Evolutionary conservation across 345 rosid genomes (phyloP).

Genomic region (Linum lewisii): DNA sequence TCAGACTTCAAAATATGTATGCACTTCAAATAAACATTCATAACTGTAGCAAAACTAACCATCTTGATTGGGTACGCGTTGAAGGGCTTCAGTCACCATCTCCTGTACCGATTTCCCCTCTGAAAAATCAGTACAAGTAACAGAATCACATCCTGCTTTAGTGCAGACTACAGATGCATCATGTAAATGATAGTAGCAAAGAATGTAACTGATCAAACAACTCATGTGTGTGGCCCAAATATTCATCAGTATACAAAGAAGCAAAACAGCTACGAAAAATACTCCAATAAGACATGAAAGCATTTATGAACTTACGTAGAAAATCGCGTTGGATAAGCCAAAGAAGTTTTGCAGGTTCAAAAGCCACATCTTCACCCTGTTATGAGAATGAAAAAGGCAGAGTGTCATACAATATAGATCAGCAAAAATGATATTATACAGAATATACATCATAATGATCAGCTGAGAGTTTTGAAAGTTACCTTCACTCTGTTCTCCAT

Average conservation of each 20-base stretch:
- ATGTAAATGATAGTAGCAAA: not conserved
- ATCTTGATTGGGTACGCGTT: slow-evolving; percentile 62
- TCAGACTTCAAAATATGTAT: slow-evolving; percentile 15
- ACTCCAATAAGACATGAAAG: not conserved
- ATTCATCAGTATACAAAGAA: slow-evolving; percentile 4
- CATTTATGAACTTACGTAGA: slow-evolving; percentile 57
- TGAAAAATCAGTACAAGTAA: slow-evolving; percentile 16
- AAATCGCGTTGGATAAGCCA: slow-evolving; percentile 99
- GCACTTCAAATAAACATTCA: slow-evolving; percentile 9
- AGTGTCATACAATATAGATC: slow-evolving; percentile 16
- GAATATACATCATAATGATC: slow-evolving; percentile 11
- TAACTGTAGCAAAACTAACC: slow-evolving; percentile 36
- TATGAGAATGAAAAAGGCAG: slow-evolving; percentile 7
- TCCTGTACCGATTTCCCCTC: slow-evolving; percentile 96
- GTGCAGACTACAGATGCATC: not conserved
- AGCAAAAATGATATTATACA: slow-evolving; percentile 2
- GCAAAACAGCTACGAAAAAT: not conserved
- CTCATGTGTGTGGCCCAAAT: not conserved
- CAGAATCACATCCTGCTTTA: no score
- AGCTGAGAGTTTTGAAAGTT: slow-evolving; percentile 21
- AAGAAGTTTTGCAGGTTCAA: slow-evolving; percentile 88
- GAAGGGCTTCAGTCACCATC: slow-evolving; percentile 96
- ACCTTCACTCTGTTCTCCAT: slow-evolving; percentile 81
- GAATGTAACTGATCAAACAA: not conserved
- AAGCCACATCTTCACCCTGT: slow-evolving; percentile 96